Evolutionary conservation across 2,329 filamentous ascomycete species (phyloP).

Genomic region (Microdochium trichocladiopsis): DNA sequence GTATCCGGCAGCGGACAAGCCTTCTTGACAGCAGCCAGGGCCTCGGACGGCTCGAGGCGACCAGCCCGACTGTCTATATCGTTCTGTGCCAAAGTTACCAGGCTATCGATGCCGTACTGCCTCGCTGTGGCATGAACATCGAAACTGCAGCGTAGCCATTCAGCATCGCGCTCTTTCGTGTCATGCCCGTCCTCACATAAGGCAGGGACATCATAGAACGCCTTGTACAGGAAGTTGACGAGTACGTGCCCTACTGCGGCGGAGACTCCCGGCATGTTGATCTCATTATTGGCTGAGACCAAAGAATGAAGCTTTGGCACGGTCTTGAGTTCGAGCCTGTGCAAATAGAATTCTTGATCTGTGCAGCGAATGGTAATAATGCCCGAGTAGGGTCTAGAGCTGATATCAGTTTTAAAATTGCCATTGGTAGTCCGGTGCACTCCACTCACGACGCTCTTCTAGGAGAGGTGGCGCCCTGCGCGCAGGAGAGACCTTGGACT

Average conservation of each 20-base stretch:
- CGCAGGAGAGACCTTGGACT: neutral
- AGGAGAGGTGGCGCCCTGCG: neutral
- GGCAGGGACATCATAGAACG: neutral
- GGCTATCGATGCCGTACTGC: neutral
- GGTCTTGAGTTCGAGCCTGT: neutral
- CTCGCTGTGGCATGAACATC: neutral
- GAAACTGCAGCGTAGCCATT: neutral
- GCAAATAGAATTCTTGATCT: neutral
- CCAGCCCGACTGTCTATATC: neutral
- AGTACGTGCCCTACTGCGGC: neutral
- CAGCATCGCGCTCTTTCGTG: neutral
- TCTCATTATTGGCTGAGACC: neutral
- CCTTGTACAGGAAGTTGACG: neutral
- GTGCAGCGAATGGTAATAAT: neutral
- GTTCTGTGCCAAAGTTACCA: neutral
- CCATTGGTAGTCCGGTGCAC: neutral
- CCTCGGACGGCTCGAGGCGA: neutral
- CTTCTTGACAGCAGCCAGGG: neutral
- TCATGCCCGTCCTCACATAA: neutral
- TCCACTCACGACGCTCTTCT: neutral
- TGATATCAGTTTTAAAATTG: neutral
- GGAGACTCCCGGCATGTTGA: neutral
- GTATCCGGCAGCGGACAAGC: neutral
- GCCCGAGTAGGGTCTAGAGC: neutral
- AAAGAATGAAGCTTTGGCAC: neutral